These are phyloP conservation scores for Leccinum disarticulatum DNA, from an alignment of 768 basidiomycete genomes.

Conservation along the genomic window DNA sequence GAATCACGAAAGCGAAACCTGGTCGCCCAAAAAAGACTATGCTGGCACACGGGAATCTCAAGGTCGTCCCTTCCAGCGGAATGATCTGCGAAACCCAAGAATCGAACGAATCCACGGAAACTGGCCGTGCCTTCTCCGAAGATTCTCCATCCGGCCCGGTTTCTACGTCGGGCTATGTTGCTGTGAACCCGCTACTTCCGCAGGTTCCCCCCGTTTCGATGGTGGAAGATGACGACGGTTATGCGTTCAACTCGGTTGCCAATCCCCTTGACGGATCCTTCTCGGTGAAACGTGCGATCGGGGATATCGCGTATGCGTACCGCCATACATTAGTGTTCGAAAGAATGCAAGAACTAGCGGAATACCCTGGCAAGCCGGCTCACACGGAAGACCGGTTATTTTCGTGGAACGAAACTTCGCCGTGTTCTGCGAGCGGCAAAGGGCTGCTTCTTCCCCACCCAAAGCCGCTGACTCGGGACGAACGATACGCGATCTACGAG, in stretches of 20 bases:
- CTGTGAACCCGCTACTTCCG: slow-evolving; percentile 31
- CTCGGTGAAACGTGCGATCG: slow-evolving; percentile 28
- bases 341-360: slow-evolving; percentile 25
- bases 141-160: slow-evolving; percentile 5
- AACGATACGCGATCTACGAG: slow-evolving; percentile 53
- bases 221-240: slow-evolving; percentile 6
- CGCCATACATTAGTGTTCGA: slow-evolving; percentile 29
- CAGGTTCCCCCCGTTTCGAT: not conserved
- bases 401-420: slow-evolving; percentile 17
- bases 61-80: slow-evolving; percentile 1
- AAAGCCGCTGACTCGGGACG: slow-evolving; percentile 39
- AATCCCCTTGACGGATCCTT: slow-evolving; percentile 28
- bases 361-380: slow-evolving; percentile 11
- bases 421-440: slow-evolving; percentile 21
- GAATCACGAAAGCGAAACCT: slow-evolving; percentile 31
- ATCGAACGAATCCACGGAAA: slow-evolving; percentile 9
- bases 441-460: slow-evolving; percentile 17
- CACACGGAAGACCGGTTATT: slow-evolving; percentile 10
- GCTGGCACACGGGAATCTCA: slow-evolving; percentile 3
- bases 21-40: slow-evolving; percentile 30
- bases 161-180: slow-evolving; percentile 13
- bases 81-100: slow-evolving; percentile 10
- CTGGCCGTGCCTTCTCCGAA: slow-evolving; percentile 7
- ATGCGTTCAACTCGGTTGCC: slow-evolving; percentile 16
- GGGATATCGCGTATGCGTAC: slow-evolving; percentile 31